Conservation (phyloP, 208 protist genomes). For the Leishmania mexicana region DNA sequence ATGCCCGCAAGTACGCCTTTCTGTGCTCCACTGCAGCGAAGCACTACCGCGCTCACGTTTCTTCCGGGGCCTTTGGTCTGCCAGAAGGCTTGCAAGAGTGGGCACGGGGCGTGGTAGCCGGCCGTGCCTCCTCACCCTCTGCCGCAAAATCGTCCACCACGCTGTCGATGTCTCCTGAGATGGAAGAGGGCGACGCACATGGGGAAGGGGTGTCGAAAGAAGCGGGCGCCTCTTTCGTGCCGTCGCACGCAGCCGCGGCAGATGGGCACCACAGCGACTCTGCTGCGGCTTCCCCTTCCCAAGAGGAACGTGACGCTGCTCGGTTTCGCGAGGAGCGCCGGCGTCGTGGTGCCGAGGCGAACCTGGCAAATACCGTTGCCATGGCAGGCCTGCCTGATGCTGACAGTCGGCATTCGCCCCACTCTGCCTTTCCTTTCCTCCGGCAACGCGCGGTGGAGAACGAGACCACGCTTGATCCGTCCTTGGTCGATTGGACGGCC, state of each 20-base stretch:
- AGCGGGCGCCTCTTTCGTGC: not conserved
- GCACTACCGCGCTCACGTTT: conserved; percentile 70
- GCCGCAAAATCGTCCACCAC: not conserved
- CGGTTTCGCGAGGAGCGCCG: conserved; percentile 47
- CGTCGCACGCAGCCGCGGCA: not conserved
- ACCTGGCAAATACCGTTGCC: conserved; percentile 62
- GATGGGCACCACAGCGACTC: not conserved
- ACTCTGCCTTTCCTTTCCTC: conserved; percentile 85
- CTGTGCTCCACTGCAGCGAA: conserved; percentile 54
- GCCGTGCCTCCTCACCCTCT: conserved; percentile 9
- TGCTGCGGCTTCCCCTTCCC: not conserved
- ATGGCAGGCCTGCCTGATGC: conserved; percentile 48
- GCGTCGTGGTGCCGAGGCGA: conserved; percentile 49
- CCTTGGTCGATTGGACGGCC: conserved; percentile 90
- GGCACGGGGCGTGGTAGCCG: conserved; percentile 31
- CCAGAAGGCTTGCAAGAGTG: conserved; percentile 50
- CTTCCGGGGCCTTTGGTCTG: conserved; percentile 50
- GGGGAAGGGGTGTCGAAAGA: not conserved
- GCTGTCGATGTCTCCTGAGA: not conserved
- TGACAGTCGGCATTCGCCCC: conserved; percentile 27
- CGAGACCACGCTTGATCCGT: conserved; percentile 76
- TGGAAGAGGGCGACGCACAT: not conserved
- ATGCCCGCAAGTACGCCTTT: conserved; percentile 68
- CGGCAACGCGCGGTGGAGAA: conserved; percentile 78
- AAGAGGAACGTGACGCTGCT: conserved; percentile 20